phyloP scores from a whole-genome alignment of 2,329 filamentous ascomycete species.

The Pseudogymnoascus sp. region DNA sequence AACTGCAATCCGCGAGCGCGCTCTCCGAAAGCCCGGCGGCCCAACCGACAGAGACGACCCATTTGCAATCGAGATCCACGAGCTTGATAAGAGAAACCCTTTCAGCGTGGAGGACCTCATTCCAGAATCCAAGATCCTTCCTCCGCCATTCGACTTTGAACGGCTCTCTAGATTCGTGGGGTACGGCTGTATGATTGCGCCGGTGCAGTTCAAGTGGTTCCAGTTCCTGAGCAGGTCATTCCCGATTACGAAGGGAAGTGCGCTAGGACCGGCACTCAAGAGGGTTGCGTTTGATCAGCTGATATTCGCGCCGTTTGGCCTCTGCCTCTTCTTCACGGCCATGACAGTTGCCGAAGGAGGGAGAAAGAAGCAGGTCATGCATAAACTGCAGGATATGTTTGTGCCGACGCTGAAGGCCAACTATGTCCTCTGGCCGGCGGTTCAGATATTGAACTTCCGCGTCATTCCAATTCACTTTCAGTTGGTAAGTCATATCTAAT shows the following conservation, averaged over 20 bases:
- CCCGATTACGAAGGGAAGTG: conserved; percentile 71
- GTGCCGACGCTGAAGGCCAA: conserved; percentile 92
- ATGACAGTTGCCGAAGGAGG: conserved; percentile 97
- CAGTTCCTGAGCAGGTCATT: conserved; percentile 74
- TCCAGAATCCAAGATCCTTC: conserved; percentile 53
- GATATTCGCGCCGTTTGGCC: conserved; percentile 82
- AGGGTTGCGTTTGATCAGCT: conserved; percentile 88
- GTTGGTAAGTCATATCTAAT: conserved; percentile 59
- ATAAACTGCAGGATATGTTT: conserved; percentile 92
- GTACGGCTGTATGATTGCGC: conserved; percentile 94
- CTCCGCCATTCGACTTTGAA: conserved; percentile 92
- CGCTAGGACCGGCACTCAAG: conserved; percentile 74
- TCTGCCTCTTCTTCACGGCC: conserved; percentile 75
- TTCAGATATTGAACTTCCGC: conserved; percentile 95
- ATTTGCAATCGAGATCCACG: conserved; percentile 79
- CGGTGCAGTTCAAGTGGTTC: conserved; percentile 94
- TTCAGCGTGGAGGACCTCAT: conserved; percentile 59
- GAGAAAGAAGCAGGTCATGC: conserved; percentile 66
- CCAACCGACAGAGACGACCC: conserved; percentile 57
- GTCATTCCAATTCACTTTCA: conserved; percentile 94
- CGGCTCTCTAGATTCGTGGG: conserved; percentile 91
- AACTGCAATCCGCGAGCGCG: conserved; percentile 68
- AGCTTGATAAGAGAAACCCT: conserved; percentile 75
- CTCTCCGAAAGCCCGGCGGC: conserved; percentile 55
- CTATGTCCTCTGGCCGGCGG: conserved; percentile 87